phyloP scores from a whole-genome alignment of 2,329 filamentous ascomycete species.

The Mariannaea elegans region DNA sequence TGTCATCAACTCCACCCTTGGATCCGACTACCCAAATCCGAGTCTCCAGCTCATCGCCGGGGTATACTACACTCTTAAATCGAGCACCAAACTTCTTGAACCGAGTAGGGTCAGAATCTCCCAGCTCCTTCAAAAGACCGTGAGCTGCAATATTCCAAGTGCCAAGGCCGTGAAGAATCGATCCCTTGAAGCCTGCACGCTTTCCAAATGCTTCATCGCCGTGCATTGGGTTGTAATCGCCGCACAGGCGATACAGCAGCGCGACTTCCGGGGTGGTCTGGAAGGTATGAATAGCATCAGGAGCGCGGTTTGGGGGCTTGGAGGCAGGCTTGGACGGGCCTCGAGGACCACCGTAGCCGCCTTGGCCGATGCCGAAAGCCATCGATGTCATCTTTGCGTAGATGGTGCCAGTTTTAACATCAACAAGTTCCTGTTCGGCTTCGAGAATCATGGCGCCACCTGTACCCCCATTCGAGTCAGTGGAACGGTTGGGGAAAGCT shows the following conservation, averaged over 20 bases:
- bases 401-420: conserved; percentile 47
- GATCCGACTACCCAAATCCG: conserved; percentile 51
- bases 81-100: conserved; percentile 54
- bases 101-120: conserved; percentile 49
- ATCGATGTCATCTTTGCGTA: conserved; percentile 51
- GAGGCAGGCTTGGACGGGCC: conserved; percentile 47
- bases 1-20: conserved; percentile 44
- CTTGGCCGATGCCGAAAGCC: conserved; percentile 56
- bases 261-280: conserved; percentile 51
- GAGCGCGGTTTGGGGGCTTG: conserved; percentile 44
- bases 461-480: background rate
- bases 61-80: conserved; percentile 57
- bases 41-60: conserved; percentile 54
- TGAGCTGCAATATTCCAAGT: conserved; percentile 59
- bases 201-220: conserved; percentile 53
- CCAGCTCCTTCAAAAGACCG: conserved; percentile 51
- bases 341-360: conserved; percentile 54
- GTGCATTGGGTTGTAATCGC: conserved; percentile 60
- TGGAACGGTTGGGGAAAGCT: background rate
- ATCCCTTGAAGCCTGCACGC: conserved; percentile 54
- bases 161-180: conserved; percentile 56
- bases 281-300: conserved; percentile 49
- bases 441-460: conserved; percentile 54
- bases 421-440: conserved; percentile 49
- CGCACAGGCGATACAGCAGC: conserved; percentile 55